Evolutionary conservation across 169 alveolate species (phyloP), one percentile per base, ranked within the genome.

Genomic region (Blepharisma undulans): DNA sequence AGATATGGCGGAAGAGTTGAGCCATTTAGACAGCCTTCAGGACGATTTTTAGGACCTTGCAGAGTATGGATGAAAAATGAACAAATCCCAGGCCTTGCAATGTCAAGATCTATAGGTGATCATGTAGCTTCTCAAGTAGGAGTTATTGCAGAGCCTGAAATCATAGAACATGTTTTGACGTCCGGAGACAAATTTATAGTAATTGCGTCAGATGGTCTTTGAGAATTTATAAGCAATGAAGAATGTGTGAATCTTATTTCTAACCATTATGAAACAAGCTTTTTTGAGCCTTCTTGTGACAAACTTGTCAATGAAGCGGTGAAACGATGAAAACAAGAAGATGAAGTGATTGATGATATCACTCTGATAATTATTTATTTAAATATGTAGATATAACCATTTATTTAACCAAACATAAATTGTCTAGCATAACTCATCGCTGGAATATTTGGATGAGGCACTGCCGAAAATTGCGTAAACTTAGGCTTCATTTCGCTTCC

Each of bases 361-460:
- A 86, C 91, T 10, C 36, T 86, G 27, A 86, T 86, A 22, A 36
- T 86, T 86, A 36, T 86, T 27, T 86, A 61, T 32, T 86, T 86
- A 66, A 86, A 86, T 30, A n/a, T 79, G 66, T 48, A 48, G 66
- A 48, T 48, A 48, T 48, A 1, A 48, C 66, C 66, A 48, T 48
- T 48, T 48, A 48, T 48, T 48, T 48, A 48, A 48, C 66, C 10
- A 48, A 48, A 48, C 66, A 48, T 48, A 48, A 86, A 86, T 21
- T 29, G 91, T 59, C 95, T 96, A 72, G 99, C 99, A 94, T 98
- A 98, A 76, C 97, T 98, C 99, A 98, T 98, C 32, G 99, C 98
- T 33, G 98, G 98, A 18, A 98, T 96, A 33, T 98, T 98, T 10
- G 99, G 99, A 95, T 98, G 99, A 74, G 96, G 98, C 32, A 98